Evolutionary conservation across 2,329 filamentous ascomycete species (phyloP), one percentile per base, ranked within the genome.

Genomic region (Fusarium globosum): DNA sequence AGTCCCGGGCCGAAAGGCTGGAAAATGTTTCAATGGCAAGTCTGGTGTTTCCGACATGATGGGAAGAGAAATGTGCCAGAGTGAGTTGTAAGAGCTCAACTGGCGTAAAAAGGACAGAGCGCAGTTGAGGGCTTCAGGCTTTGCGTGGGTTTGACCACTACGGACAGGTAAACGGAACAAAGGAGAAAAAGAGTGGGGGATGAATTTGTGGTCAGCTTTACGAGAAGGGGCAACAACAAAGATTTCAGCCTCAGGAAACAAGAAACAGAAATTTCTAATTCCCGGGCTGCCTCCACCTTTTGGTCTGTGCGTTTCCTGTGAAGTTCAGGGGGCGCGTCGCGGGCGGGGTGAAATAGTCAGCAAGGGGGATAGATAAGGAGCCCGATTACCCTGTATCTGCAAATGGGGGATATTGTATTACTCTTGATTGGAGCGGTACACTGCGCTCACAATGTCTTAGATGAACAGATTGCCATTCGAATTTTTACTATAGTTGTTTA

Each of bases 391-490:
- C 26, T 30, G 45, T 48, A 30, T 48, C 20, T 16, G 14, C 8
- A n/a, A 12, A 30, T 16, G 16, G 4, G 14, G 15, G 14, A 48
- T 30, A 7, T 8, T 28, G 7, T 4, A 8, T 9, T 10, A 16
- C 26, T 48, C 20, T 48, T 21, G 45, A 48, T n/a, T 48, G 7
- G 28, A n/a, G 45, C 45, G 26, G 18, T 7, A 46, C 20, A 15
- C 18, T 28, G 3, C 20, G 26, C 15, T 23, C 10, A 18, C 15
- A 23, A 23, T 23, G n/a, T 16, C 41, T 20, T 3, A 21, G 6
- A 11, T 48, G 20, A 13, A 15, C 6, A 28, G 26, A 8, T 15
- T 28, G 2, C 2, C 45, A 5, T 28, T 15, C 0, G 7, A 18
- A 43, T 23, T 15, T 11, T 18, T 23, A 12, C n/a, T 23, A 5